Percentiles rank a stretch among this genome's conserved stretches.
Evolutionary conservation across 192 early-diverging fungal species (phyloP).

Genomic region (Haplosporangium gracile): DNA sequence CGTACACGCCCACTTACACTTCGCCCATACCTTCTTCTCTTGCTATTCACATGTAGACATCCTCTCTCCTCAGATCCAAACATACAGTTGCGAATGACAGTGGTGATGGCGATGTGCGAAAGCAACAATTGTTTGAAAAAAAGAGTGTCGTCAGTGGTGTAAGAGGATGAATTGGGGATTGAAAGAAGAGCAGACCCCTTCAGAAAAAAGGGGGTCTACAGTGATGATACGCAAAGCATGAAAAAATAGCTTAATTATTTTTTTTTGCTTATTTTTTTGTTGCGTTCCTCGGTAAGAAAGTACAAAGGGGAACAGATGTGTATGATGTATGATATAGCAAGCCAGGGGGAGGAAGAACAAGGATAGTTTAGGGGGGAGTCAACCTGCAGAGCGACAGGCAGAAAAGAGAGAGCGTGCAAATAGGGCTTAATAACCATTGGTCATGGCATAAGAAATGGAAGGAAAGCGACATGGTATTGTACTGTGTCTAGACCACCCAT

Average conservation of each 20-base stretch:
- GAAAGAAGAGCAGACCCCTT: too few species aligned
- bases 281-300: constrained; percentile 1
- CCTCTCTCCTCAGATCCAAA: background rate
- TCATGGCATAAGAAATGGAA: background rate
- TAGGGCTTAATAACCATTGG: background rate
- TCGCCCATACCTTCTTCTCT: too few species aligned
- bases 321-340: background rate
- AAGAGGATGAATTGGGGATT: background rate
- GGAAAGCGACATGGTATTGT: background rate
- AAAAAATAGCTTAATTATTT: background rate
- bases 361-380: background rate
- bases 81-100: too few species aligned
- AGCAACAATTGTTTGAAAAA: too few species aligned
- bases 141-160: background rate
- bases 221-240: background rate
- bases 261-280: background rate
- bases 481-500: background rate
- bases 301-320: background rate
- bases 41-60: too few species aligned
- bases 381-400: background rate
- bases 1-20: too few species aligned
- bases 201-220: background rate
- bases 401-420: background rate
- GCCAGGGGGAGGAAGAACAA: background rate
- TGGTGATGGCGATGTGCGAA: too few species aligned